Evolutionary conservation across 768 basidiomycete genomes (phyloP), one percentile per base, ranked within the genome.

Genomic region (Pleurotus platypus): DNA sequence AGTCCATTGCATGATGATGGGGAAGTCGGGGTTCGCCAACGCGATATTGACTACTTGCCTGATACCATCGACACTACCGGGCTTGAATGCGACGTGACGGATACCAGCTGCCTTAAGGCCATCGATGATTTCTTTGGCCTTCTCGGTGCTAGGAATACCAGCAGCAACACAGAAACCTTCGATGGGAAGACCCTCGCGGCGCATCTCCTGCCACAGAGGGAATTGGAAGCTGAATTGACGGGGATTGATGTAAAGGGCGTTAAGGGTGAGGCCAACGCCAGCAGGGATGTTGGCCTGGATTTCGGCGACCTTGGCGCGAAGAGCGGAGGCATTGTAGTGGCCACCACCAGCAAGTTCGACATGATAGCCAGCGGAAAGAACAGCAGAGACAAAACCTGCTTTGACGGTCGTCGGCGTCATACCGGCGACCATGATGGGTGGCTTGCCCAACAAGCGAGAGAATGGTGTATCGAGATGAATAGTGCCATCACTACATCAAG

Each of bases 151-250:
- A 7, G 97, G 97, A 63, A 99, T 92, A 66, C 96, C 97, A 46
- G 97, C 97, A 40, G 96, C 97, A 58, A 98, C 92, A 69, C 95
- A 98, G 75, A 99, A 96, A n/a, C 97, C 97, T 76, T 99, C 96
- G 60, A 98, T 79, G 11, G 97, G 97, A 2, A 95, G 75, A 56
- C 96, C 96, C 70, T 98, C 97, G 58, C 86, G 86, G 61, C 92
- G 87, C 90, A 99, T 90, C 73, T 97, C 92, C 70, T 95, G 92
- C 97, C 97, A 99, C 12, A 98, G 78, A 15, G 97, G 97, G 71
- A 93, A 85, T 70, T 99, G 96, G 89, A 98, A 98, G 26, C 83
- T 80, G 73, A 97, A 98, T 69, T 98, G 96, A 60, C 92, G 89
- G 58, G 93, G 96, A 72, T 98, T 98, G 82, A 98, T 98, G 74